Evolutionary conservation across 495 filamentous ascomycete genomes (phyloP).

Genomic region (Diplogelasinospora grovesii): DNA sequence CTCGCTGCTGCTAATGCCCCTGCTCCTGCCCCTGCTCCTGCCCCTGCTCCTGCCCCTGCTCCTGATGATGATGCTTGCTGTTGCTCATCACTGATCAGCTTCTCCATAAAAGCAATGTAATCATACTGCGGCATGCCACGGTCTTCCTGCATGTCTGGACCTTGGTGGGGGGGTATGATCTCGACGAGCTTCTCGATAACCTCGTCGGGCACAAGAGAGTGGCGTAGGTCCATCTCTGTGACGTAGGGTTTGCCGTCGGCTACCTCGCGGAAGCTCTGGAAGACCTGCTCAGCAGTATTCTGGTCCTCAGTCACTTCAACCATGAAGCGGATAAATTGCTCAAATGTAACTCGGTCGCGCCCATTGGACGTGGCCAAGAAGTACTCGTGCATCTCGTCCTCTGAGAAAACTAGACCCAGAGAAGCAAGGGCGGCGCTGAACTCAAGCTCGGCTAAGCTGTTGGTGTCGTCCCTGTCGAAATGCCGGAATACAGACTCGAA

Average conservation of each 20-base stretch:
- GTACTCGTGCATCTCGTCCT: conserved; percentile 92
- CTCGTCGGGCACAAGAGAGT: conserved; percentile 90
- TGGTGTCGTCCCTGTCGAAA: conserved; percentile 89
- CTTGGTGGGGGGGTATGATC: conserved; percentile 74
- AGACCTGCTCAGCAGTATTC: conserved; percentile 96
- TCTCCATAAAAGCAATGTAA: conserved; percentile 90
- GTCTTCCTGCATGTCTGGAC: conserved; percentile 74
- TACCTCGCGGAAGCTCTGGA: conserved; percentile 92
- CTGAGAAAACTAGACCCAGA: conserved; percentile 87
- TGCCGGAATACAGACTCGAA: conserved; percentile 97
- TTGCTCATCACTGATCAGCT: conserved; percentile 47
- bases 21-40: too few species aligned
- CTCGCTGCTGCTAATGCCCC: too few species aligned
- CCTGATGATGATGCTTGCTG: too few species aligned
- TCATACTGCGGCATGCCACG: conserved; percentile 74
- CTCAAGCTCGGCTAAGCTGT: conserved; percentile 87
- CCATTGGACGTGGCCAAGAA: conserved; percentile 75
- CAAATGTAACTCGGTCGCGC: conserved; percentile 76
- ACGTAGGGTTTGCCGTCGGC: conserved; percentile 98
- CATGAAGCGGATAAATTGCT: conserved; percentile 99
- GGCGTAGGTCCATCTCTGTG: conserved; percentile 91
- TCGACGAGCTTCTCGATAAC: conserved; percentile 85
- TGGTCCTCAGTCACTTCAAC: conserved; percentile 97
- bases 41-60: too few species aligned
- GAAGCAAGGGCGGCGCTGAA: conserved; percentile 92